Base-by-base conservation (phyloP, 176 grass and related monocot species). In the Thalia dealbata region DNA sequence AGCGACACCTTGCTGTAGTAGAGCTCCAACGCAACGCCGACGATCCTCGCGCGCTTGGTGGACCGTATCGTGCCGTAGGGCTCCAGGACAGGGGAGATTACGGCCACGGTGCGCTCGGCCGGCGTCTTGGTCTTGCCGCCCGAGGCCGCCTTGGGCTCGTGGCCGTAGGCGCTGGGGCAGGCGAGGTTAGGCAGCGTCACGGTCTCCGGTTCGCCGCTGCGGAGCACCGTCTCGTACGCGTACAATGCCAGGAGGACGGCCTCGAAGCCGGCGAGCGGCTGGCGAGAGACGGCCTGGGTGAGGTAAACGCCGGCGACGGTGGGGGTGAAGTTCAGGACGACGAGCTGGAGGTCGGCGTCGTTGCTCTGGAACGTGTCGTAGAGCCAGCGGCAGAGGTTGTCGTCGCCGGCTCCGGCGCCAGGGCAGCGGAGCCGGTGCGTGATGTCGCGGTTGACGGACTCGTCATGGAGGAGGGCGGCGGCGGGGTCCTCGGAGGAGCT, bases 211-310 rank as follows among this genome's bases (percentile, higher is more conserved):
- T 88, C 80, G 45, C 78, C 29, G 64, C 82, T 82, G 0, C 87
- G 85, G 18, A 56, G 80, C 61, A 78, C 78, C 32, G 74, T 88
- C 50, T 81, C 87, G 54, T 91, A 76, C 16, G 81, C 79, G 79
- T 97, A 92, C 35, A 97, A 79, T 19, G 85, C 76, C 7, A 97
- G 82, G 35, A 97, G 75, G 46, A 93, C 87, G 45, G 90, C 95
- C 83, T 99, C 90, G 52, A 99, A 99, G 30, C 87, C 90, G 4
- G 85, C 85, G 29, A 88, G 79, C 48, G 87, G 79, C 77, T 86
- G 81, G 1, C 81, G 76, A 4, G 83, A 81, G 50, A 85, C 69
- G 54, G 83, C 70, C 52, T 85, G 87, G 25, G 78, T 88, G 51
- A 93, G 78, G 71, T 93, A 99, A 38, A 91, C 87, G 18, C 90